Conservation (phyloP, 768 basidiomycete genomes). For the Holtermanniella nyarrowii region DNA sequence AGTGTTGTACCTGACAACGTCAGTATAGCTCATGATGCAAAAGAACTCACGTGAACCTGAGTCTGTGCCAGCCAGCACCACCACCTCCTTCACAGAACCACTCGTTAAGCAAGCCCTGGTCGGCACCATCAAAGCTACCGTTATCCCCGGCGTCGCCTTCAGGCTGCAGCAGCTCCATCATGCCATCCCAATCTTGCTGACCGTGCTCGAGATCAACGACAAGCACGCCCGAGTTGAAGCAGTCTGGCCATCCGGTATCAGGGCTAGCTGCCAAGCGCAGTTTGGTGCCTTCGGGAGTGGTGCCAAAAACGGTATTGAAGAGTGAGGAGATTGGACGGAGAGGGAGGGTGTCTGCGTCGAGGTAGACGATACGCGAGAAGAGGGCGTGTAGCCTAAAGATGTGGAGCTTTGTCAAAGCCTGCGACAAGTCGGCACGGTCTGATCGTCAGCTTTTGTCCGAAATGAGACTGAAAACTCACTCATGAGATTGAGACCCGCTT, state of each 20-base stretch:
- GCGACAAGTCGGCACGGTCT: conserved; percentile 90
- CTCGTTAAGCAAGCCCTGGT: conserved; percentile 94
- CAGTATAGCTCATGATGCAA: not conserved
- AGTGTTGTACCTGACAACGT: conserved; percentile 61
- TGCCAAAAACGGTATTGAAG: conserved; percentile 64
- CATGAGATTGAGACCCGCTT: conserved; percentile 61
- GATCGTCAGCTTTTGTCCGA: conserved; percentile 1
- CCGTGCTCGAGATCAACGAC: conserved; percentile 60
- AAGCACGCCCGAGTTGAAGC: conserved; percentile 95
- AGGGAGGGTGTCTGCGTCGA: conserved; percentile 45
- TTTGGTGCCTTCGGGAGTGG: conserved; percentile 38
- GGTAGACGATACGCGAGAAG: conserved; percentile 37
- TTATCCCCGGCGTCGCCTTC: conserved; percentile 43
- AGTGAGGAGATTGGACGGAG: conserved; percentile 70
- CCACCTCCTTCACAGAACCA: conserved; percentile 45
- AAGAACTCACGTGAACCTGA: conserved; percentile 63
- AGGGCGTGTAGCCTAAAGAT: conserved; percentile 62
- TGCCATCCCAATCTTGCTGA: conserved; percentile 67
- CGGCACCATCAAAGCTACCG: conserved; percentile 96
- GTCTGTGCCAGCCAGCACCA: conserved; percentile 86
- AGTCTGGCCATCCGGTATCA: conserved; percentile 98
- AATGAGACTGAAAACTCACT: conserved; percentile 47
- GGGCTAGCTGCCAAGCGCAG: conserved; percentile 90
- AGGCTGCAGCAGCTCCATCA: conserved; percentile 58
- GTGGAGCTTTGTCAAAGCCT: conserved; percentile 93